Percentiles rank a stretch among this genome's conserved stretches.
These are phyloP conservation scores for Trichoderma sp. DNA, from an alignment of 2,329 filamentous ascomycete species.

Conservation along the genomic window DNA sequence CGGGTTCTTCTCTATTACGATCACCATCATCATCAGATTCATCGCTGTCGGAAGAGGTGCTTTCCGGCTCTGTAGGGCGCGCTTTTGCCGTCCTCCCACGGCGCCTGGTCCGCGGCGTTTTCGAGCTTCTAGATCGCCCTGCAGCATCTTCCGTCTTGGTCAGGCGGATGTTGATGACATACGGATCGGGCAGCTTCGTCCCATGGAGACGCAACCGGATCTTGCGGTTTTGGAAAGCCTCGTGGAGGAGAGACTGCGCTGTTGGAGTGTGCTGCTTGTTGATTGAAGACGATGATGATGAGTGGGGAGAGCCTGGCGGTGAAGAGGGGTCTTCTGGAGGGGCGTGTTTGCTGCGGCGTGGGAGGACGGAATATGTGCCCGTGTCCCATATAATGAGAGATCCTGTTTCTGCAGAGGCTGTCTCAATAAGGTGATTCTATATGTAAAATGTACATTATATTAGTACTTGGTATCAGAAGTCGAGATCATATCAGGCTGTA, in stretches of 20 bases:
- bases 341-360: conserved; percentile 43
- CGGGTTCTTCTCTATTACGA: conserved; percentile 29
- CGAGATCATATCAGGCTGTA: not conserved
- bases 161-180: conserved; percentile 60
- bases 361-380: conserved; percentile 60
- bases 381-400: conserved; percentile 67
- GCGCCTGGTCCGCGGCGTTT: conserved; percentile 28
- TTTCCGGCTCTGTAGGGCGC: conserved; percentile 33
- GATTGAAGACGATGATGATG: conserved; percentile 29
- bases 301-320: conserved; percentile 33
- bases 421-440: conserved; percentile 65
- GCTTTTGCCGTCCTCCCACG: conserved; percentile 14
- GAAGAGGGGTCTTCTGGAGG: conserved; percentile 40
- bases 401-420: conserved; percentile 56
- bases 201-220: conserved; percentile 61
- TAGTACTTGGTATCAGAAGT: not conserved
- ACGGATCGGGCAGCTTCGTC: conserved; percentile 54
- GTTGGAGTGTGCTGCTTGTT: conserved; percentile 38
- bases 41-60: conserved; percentile 30
- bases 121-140: conserved; percentile 36
- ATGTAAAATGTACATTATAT: not conserved
- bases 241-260: conserved; percentile 53
- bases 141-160: conserved; percentile 49
- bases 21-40: conserved; percentile 31
- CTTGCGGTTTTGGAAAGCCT: conserved; percentile 58